These are phyloP conservation scores for Vanilla planifolia DNA, from an alignment of 106 monocot species.

Conservation along the genomic window DNA sequence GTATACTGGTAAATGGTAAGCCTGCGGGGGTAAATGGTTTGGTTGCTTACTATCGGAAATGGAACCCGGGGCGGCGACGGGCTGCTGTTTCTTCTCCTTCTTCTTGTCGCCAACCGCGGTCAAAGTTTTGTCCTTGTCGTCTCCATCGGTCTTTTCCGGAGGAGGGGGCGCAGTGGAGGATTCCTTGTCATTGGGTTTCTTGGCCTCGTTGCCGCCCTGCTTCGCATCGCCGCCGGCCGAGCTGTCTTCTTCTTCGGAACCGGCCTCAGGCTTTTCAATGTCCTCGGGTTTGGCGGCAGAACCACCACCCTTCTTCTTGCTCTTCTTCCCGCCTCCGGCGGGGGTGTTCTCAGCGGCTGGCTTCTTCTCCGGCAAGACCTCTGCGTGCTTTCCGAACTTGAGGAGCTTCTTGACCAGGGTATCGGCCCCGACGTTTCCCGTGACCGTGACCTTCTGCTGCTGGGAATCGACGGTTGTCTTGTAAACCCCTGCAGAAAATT, in stretches of 20 bases:
- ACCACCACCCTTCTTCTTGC: slow-evolving; percentile 16
- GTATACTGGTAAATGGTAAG: slow-evolving; percentile 11
- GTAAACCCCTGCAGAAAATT: slow-evolving; percentile 58
- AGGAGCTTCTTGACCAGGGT: slow-evolving; percentile 66
- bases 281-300: slow-evolving; percentile 14
- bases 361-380: slow-evolving; percentile 63
- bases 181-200: not conserved
- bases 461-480: slow-evolving; percentile 47
- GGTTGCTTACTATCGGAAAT: not conserved
- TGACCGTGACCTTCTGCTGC: slow-evolving; percentile 78
- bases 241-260: slow-evolving; percentile 2
- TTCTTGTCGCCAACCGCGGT: slow-evolving; percentile 4
- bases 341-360: not conserved
- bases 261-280: slow-evolving; percentile 1
- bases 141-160: slow-evolving; percentile 5
- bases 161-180: not conserved
- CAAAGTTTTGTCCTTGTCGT: not conserved
- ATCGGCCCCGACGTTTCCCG: slow-evolving; percentile 61
- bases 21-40: not conserved
- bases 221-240: not conserved
- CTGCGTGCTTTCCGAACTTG: slow-evolving; percentile 77
- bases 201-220: not conserved
- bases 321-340: slow-evolving; percentile 2
- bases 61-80: not conserved
- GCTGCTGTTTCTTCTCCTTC: slow-evolving; percentile 3